Conservation (phyloP, 2,329 filamentous ascomycete species). For the Alternaria arborescens region DNA sequence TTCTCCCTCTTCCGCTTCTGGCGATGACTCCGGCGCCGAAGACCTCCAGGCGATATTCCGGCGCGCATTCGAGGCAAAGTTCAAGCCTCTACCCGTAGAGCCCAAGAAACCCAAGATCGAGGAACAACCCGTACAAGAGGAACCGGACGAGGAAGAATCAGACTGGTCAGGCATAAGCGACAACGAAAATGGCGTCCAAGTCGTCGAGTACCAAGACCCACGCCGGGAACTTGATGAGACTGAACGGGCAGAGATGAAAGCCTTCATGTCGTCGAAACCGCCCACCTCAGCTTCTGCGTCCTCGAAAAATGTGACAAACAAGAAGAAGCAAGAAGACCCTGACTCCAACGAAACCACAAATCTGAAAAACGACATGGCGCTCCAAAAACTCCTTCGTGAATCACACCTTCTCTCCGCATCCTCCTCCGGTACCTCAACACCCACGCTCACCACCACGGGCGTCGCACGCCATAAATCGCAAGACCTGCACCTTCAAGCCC, state of each 20-base stretch:
- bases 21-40: slow-evolving; percentile 52
- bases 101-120: slow-evolving; percentile 43
- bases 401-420: slow-evolving; percentile 80
- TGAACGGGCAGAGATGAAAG: slow-evolving; percentile 72
- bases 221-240: slow-evolving; percentile 26
- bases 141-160: slow-evolving; percentile 50
- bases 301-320: slow-evolving; percentile 24
- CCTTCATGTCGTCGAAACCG: slow-evolving; percentile 74
- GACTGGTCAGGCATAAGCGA: slow-evolving; percentile 70
- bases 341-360: slow-evolving; percentile 69
- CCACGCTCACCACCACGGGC: slow-evolving; percentile 62
- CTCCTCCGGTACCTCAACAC: slow-evolving; percentile 54
- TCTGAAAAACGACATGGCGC: slow-evolving; percentile 88
- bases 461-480: slow-evolving; percentile 81
- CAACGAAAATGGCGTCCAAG: slow-evolving; percentile 53
- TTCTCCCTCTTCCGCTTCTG: slow-evolving; percentile 38
- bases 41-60: slow-evolving; percentile 79
- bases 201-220: slow-evolving; percentile 54
- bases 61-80: slow-evolving; percentile 86
- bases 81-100: slow-evolving; percentile 71
- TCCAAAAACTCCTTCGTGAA: slow-evolving; percentile 89
- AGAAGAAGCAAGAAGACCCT: slow-evolving; percentile 41
- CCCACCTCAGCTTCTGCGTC: slow-evolving; percentile 49
- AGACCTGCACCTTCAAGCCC: slow-evolving; percentile 81
- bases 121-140: slow-evolving; percentile 37